A percentile compares a stretch with the other conserved stretches of the same genome.
phyloP scores from a whole-genome alignment of 1,139 yeast species.

The Kazachstania sp. region DNA sequence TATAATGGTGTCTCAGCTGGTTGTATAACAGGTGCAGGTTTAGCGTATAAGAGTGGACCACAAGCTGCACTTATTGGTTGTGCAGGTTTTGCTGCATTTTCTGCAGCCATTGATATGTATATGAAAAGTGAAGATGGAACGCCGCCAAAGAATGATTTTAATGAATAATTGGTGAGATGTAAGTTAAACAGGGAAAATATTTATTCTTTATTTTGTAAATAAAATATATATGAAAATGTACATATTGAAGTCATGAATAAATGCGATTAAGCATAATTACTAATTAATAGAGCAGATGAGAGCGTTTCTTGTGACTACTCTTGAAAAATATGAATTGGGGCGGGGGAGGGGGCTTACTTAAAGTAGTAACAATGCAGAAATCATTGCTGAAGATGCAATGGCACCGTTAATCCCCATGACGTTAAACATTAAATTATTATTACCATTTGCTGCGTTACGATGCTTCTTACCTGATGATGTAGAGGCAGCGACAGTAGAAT shows the following conservation, averaged over 20 bases:
- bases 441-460: background rate
- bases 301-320: no score
- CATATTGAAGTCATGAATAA: no score
- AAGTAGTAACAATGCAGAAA: background rate
- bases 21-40: slow-evolving; percentile 92
- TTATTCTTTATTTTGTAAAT: background rate
- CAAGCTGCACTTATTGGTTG: slow-evolving; percentile 88
- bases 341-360: background rate
- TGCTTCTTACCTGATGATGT: background rate
- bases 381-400: background rate
- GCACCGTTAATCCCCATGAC: background rate
- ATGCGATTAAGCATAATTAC: background rate
- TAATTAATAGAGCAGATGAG: background rate
- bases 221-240: background rate
- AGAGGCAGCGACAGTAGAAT: background rate
- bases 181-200: background rate
- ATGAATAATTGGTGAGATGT: slow-evolving; percentile 41
- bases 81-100: slow-evolving; percentile 99
- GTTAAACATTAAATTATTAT: background rate
- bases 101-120: slow-evolving; percentile 86
- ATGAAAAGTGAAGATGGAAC: slow-evolving; percentile 77
- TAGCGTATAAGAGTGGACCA: slow-evolving; percentile 89
- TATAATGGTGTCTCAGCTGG: slow-evolving; percentile 93
- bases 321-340: no score
- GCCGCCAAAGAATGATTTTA: slow-evolving; percentile 87